Conservation (phyloP, 768 basidiomycete genomes). For the Podaxis sp. region DNA sequence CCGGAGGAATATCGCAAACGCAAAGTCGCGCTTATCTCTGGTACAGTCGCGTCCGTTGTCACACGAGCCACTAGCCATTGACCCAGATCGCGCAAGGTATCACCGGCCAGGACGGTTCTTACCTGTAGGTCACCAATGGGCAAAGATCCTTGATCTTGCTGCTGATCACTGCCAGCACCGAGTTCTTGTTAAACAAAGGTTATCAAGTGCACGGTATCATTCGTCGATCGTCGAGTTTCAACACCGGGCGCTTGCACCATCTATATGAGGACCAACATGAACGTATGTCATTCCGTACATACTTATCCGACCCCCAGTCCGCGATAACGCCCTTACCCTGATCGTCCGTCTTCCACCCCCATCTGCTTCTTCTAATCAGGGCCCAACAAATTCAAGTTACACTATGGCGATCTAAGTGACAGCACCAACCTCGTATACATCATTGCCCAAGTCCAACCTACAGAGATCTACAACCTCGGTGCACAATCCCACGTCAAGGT, state of each 20-base stretch:
- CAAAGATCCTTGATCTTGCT: neutral
- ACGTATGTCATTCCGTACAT: slow-evolving; percentile 46
- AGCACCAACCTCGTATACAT: slow-evolving; percentile 97
- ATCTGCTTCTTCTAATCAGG: slow-evolving; percentile 34
- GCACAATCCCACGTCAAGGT: slow-evolving; percentile 99
- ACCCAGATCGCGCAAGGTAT: slow-evolving; percentile 56
- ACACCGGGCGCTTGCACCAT: slow-evolving; percentile 92
- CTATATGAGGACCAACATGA: slow-evolving; percentile 93
- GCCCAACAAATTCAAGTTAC: slow-evolving; percentile 77
- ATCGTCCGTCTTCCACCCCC: neutral
- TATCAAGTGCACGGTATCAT: slow-evolving; percentile 96
- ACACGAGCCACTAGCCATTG: neutral
- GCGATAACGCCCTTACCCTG: neutral
- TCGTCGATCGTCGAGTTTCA: slow-evolving; percentile 96
- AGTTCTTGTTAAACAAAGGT: slow-evolving; percentile 81
- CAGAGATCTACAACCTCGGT: slow-evolving; percentile 97
- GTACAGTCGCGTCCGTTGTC: slow-evolving; percentile 35
- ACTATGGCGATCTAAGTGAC: slow-evolving; percentile 93
- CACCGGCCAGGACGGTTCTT: slow-evolving; percentile 96
- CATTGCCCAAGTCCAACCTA: slow-evolving; percentile 91
- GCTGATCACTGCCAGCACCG: slow-evolving; percentile 51
- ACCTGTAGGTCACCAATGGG: slow-evolving; percentile 57
- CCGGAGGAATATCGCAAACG: slow-evolving; percentile 83
- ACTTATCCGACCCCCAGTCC: neutral
- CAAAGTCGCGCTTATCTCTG: slow-evolving; percentile 92